Evolutionary conservation across 1,139 yeast species (phyloP).

Genomic region (Yarrowia galli): DNA sequence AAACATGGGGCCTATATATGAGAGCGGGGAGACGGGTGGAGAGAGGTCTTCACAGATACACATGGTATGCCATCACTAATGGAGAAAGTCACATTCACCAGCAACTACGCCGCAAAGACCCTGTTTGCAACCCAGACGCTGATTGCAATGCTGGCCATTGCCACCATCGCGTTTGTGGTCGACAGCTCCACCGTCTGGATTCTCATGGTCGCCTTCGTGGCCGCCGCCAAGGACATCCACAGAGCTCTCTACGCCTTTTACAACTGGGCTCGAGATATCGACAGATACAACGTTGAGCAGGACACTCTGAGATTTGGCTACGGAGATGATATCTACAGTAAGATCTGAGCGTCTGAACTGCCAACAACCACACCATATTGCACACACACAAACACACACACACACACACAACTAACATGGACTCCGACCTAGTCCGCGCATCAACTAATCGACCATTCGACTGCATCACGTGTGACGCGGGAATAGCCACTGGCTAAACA

Average conservation of each 20-base stretch:
- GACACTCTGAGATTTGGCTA: slow-evolving; percentile 29
- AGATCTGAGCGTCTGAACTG: background rate
- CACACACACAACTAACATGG: slow-evolving; percentile 18
- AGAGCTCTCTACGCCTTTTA: slow-evolving; percentile 34
- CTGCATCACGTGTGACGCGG: background rate
- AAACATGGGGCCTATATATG: slow-evolving; percentile 1
- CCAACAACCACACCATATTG: background rate
- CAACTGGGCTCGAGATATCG: slow-evolving; percentile 35
- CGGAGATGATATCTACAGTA: slow-evolving; percentile 19
- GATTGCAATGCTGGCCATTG: slow-evolving; percentile 33
- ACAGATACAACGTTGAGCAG: slow-evolving; percentile 36
- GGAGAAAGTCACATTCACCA: slow-evolving; percentile 39
- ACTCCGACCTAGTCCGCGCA: slow-evolving; percentile 15
- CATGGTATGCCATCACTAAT: slow-evolving; percentile 28
- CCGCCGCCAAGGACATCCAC: slow-evolving; percentile 35
- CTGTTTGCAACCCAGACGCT: slow-evolving; percentile 22
- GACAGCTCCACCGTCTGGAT: slow-evolving; percentile 26
- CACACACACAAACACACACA: background rate
- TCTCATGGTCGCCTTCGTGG: slow-evolving; percentile 18
- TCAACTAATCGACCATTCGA: background rate
- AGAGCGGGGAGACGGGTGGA: slow-evolving; percentile 23
- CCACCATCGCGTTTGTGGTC: slow-evolving; percentile 34
- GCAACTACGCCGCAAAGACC: slow-evolving; percentile 38
- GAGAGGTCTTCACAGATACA: background rate
- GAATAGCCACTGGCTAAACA: no score